phyloP scores from a whole-genome alignment of 108 stramenopile genomes.

The Cyclotella kingstonii region DNA sequence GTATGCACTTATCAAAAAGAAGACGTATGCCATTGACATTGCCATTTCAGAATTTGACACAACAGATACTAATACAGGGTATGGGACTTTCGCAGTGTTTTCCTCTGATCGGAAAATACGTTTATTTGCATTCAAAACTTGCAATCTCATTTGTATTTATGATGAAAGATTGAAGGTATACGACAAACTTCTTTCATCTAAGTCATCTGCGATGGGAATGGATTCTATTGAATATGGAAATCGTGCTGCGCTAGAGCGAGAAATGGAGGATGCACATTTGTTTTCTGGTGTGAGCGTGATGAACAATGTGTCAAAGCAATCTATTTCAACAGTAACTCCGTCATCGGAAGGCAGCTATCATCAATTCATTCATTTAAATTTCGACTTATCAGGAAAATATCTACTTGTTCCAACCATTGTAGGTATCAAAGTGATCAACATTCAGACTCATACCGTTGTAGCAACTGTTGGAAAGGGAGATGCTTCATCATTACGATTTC shows the following conservation, averaged over 20 bases:
- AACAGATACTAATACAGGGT: background rate
- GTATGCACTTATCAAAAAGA: constrained; percentile 86
- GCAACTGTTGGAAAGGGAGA: constrained; percentile 85
- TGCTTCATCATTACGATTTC: constrained; percentile 84
- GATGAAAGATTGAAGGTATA: constrained; percentile 86
- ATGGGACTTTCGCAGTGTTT: constrained; percentile 72
- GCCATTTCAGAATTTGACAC: constrained; percentile 47
- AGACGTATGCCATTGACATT: constrained; percentile 69
- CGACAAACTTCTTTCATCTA: constrained; percentile 42
- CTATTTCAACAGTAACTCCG: constrained; percentile 17
- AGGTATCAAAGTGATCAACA: constrained; percentile 94
- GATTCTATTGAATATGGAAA: constrained; percentile 91
- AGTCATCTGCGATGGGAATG: constrained; percentile 50
- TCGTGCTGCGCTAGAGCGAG: constrained; percentile 83
- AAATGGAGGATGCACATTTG: constrained; percentile 71
- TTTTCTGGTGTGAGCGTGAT: constrained; percentile 26
- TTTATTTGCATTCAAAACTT: constrained; percentile 77
- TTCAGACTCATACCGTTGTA: constrained; percentile 70
- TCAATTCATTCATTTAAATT: constrained; percentile 47
- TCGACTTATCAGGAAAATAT: constrained; percentile 88
- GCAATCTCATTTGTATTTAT: constrained; percentile 79
- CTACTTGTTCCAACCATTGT: constrained; percentile 85
- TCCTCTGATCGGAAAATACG: constrained; percentile 82
- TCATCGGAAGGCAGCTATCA: constrained; percentile 28
- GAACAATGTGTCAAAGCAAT: constrained; percentile 20